Base-by-base conservation (phyloP, 208 protist species). In the Crithidia acanthocephali region DNA sequence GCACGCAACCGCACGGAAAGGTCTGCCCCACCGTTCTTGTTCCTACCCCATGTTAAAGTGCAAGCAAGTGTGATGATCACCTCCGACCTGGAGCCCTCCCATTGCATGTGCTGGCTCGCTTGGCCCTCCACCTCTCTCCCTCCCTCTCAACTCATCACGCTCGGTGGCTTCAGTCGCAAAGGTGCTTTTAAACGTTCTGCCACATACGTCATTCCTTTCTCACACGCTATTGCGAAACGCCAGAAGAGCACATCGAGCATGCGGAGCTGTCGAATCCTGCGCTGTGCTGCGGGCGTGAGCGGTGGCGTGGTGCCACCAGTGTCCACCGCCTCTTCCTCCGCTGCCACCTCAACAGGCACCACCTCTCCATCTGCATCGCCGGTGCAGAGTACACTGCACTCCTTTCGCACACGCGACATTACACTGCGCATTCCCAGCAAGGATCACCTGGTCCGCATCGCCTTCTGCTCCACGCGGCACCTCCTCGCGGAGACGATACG, bases 391-490 rank as follows among this genome's bases (percentile, higher is more conserved):
- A 72, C 67, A n/a, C 32, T 67, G 50, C 80, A 84, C 44, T 48
- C 53, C n/a, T 58, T 95, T 18, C 82, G 79, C 53, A 76, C 75
- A 5, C 77, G 87, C n/a, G 90, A 95, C 74, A 74, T 95, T 27
- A 84, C 85, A 2, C 66, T 95, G 32, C 74, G 73, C 20, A 72
- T 90, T 15, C 68, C 79, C 27, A 88, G 65, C 51, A 79, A 76
- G 25, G 78, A 91, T 59, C 73, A 79, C 8, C 69, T 63, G 0
- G 16, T 80, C 2, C 88, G 86, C 65, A 28, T 93, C 28, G 77
- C 79, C 23, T 92, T 83, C 59, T 80, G 80, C 61, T 81, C 71
- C 22, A 87, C 86, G 18, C 63, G 64, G 9, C 42, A 79, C 37
- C 64, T 90, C 1, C 60, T 95, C 20, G 25, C 47, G 0, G 90